These are phyloP conservation scores for Botrytis pseudocinerea DNA, from an alignment of 2,329 filamentous ascomycete genomes.

Conservation along the genomic window DNA sequence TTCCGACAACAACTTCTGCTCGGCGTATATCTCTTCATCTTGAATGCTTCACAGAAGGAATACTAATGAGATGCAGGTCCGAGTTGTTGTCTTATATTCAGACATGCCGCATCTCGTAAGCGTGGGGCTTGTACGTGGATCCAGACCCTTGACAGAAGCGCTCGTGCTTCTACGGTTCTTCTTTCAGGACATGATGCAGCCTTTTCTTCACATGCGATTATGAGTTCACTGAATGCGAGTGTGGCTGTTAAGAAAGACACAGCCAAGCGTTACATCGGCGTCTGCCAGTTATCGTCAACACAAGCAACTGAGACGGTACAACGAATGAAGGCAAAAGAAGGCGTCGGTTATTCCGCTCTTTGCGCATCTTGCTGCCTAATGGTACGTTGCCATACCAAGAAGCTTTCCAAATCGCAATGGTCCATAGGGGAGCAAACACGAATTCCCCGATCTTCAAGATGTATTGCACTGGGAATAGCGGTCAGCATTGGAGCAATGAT, in stretches of 20 bases:
- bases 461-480: background rate
- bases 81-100: background rate
- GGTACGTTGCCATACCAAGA: background rate
- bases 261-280: slow-evolving; percentile 16
- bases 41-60: background rate
- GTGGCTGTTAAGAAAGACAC: background rate
- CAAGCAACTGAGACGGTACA: background rate
- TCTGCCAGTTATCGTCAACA: background rate
- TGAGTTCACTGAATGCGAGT: background rate
- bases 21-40: background rate
- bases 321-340: slow-evolving; percentile 12
- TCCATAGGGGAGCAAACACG: background rate
- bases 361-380: slow-evolving; percentile 18
- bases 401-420: background rate
- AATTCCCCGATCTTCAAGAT: background rate
- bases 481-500: slow-evolving; percentile 18
- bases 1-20: background rate
- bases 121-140: slow-evolving; percentile 7
- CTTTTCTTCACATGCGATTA: slow-evolving; percentile 13
- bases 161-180: background rate
- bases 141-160: background rate
- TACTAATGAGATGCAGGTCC: background rate
- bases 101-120: background rate
- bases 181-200: background rate
- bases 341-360: background rate